Evolutionary conservation across 805 yeast genomes (phyloP), one percentile per base, ranked within the genome.

Genomic region (Candida pini): DNA sequence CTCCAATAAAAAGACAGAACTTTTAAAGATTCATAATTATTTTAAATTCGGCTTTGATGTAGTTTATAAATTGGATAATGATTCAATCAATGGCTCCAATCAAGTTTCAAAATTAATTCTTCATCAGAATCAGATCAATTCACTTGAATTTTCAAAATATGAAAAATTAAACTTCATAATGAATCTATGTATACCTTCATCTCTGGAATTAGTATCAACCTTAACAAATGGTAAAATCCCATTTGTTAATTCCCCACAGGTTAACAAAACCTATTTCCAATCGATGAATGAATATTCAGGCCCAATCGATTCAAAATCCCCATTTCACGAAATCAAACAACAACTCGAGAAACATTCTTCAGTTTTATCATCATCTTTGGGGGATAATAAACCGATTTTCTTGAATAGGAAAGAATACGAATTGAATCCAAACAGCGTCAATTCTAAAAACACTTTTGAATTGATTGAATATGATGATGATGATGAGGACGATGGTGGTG

Each of bases 11-110:
- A 34, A 43, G 15, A 29, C 38, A n/a, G 26, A 32, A 18, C 25
- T 37, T 8, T 39, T 36, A 30, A 44, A 68, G 31, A 71, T 76
- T 42, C 81, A 77, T 51, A 77, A 76, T 47, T 77, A 77, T 49
- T 77, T 67, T 50, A 50, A 63, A 16, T 62, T 50, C 43, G 84
- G 84, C 0, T 53, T 76, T 26, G 84, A 77, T 49, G 50, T 76
- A 7, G 52, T 76, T 17, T 77, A 73, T 51, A 66, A 67, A 26
- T 55, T 71, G 23, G 48, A 51, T 8, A 17, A 18, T 0, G 43
- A 56, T 3, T 34, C 35, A 9, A 33, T 35, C 7, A 48, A 54
- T 16, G 67, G 50, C 8, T 38, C 45, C 5, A 44, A 71, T 4
- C 49, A 58, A 2, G 55, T 76, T 14, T 59, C 58, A 25, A 76